These are phyloP conservation scores for Paxillus rubicundulus DNA, from an alignment of 768 basidiomycete genomes.

Conservation along the genomic window DNA sequence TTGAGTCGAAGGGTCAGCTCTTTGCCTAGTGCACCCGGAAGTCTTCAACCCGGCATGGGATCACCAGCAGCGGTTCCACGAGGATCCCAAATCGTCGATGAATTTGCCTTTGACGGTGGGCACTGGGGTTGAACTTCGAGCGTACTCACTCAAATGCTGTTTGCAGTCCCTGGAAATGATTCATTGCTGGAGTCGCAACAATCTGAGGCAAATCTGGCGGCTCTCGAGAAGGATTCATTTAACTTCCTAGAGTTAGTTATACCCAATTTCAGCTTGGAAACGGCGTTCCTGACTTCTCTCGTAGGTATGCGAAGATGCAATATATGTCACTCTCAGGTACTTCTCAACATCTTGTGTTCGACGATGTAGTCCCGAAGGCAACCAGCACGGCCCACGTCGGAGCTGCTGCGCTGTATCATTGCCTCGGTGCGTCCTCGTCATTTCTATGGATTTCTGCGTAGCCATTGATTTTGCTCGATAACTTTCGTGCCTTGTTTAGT, in stretches of 20 bases:
- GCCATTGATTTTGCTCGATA: background rate
- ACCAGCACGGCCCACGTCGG: conserved; percentile 77
- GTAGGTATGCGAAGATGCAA: conserved; percentile 79
- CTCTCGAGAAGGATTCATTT: conserved; percentile 71
- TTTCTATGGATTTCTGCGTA: background rate
- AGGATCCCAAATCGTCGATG: conserved; percentile 50
- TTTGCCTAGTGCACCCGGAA: conserved; percentile 48
- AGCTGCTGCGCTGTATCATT: conserved; percentile 81
- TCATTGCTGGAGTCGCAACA: conserved; percentile 46
- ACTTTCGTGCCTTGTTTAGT: conserved; percentile 40
- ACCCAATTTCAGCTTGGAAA: background rate
- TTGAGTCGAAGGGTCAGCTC: conserved; percentile 58
- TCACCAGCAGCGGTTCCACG: conserved; percentile 49
- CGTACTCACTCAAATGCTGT: conserved; percentile 14
- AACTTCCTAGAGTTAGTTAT: conserved; percentile 74
- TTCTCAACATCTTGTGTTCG: conserved; percentile 52
- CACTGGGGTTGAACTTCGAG: background rate
- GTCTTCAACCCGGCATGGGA: conserved; percentile 37
- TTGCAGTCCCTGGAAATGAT: conserved; percentile 28
- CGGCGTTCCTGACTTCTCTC: conserved; percentile 12
- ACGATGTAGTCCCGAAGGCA: conserved; percentile 59
- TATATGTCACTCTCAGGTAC: conserved; percentile 52
- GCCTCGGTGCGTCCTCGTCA: conserved; percentile 54
- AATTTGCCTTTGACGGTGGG: conserved; percentile 67
- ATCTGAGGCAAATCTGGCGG: conserved; percentile 53